Percentiles rank a stretch among this genome's conserved stretches.
Evolutionary conservation across 495 filamentous ascomycete genomes (phyloP).

Genomic region (Neurospora pannonica): DNA sequence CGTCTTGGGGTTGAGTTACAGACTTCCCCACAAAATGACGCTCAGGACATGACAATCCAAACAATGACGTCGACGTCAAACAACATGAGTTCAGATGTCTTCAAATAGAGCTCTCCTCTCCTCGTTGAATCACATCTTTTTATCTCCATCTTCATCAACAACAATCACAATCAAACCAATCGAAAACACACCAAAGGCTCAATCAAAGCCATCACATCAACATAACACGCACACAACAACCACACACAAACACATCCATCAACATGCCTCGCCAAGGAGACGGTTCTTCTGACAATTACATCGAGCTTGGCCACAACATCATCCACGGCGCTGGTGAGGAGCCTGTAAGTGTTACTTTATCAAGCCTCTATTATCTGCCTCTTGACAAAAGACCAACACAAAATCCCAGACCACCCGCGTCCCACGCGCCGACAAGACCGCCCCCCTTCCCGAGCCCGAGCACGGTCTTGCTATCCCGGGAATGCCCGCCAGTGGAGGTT

Average conservation of each 20-base stretch:
- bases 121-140: background rate
- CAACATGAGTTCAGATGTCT: background rate
- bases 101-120: background rate
- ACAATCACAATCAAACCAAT: background rate
- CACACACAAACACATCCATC: background rate
- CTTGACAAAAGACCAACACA: background rate
- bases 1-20: background rate
- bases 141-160: background rate
- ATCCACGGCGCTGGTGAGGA: slow-evolving; percentile 28
- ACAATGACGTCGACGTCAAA: background rate
- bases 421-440: slow-evolving; percentile 30
- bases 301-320: slow-evolving; percentile 27
- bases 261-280: slow-evolving; percentile 33
- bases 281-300: slow-evolving; percentile 26
- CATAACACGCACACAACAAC: background rate
- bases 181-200: background rate
- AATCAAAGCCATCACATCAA: background rate
- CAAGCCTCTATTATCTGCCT: background rate
- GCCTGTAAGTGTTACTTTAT: slow-evolving; percentile 8
- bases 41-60: background rate
- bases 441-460: slow-evolving; percentile 26
- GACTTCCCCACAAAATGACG: background rate
- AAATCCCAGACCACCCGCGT: slow-evolving; percentile 15
- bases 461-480: slow-evolving; percentile 23
- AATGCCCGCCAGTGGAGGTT: slow-evolving; percentile 21